These are phyloP conservation scores for Dryas drummondii DNA, from an alignment of 306 rosid genomes.

Conservation along the genomic window DNA sequence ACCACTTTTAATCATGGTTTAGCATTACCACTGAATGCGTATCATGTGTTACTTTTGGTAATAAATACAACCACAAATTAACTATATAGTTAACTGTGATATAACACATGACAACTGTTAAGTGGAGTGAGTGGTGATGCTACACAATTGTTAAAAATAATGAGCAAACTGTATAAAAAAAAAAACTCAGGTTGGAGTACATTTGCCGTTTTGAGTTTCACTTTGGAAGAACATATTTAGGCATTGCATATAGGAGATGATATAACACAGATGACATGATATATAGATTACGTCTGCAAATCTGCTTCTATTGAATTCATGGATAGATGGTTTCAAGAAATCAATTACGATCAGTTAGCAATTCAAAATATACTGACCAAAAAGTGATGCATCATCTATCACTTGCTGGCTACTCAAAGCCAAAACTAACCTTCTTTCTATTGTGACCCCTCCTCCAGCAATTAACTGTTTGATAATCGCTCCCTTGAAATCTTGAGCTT, in stretches of 20 bases:
- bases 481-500: conserved; percentile 44
- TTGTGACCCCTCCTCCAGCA: conserved; percentile 44
- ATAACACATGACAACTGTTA: too few species aligned
- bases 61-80: too few species aligned
- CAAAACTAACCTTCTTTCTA: conserved; percentile 42
- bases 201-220: neutral
- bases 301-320: conserved; percentile 2
- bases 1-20: too few species aligned
- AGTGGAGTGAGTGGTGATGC: too few species aligned
- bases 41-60: too few species aligned
- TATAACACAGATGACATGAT: neutral
- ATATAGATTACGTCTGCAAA: neutral
- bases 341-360: conserved; percentile 1
- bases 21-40: too few species aligned
- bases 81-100: too few species aligned
- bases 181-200: too few species aligned
- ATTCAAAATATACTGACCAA: conserved; percentile 4
- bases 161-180: too few species aligned
- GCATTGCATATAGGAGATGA: neutral
- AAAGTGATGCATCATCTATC: neutral
- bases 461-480: conserved; percentile 35
- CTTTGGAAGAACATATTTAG: neutral
- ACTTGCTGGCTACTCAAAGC: conserved; percentile 21
- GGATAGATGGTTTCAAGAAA: conserved; percentile 10
- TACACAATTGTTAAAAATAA: too few species aligned